A percentile compares a stretch with the other conserved stretches of the same genome.
Evolutionary conservation across 2,329 filamentous ascomycete species (phyloP).

Genomic region (Leptosphaerulina australis): DNA sequence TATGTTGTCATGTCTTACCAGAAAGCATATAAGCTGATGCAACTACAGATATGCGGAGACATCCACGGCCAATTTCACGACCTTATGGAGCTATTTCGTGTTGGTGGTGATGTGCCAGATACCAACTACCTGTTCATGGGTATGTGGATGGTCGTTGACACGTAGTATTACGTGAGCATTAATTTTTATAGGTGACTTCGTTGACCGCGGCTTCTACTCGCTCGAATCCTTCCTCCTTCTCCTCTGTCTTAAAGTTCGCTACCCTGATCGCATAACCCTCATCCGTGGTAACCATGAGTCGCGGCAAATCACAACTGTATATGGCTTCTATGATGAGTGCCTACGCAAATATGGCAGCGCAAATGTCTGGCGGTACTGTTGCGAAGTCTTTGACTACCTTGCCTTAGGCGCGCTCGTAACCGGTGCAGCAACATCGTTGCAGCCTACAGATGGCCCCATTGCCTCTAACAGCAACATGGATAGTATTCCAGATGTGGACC

Average conservation of each 20-base stretch:
- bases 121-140: constrained; percentile 98
- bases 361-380: constrained; percentile 93
- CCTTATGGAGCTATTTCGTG: constrained; percentile 93
- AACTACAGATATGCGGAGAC: constrained; percentile 69
- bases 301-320: constrained; percentile 94
- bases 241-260: constrained; percentile 94
- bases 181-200: constrained; percentile 88
- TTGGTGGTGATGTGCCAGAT: constrained; percentile 91
- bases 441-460: constrained; percentile 64
- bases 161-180: too few species aligned
- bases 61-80: constrained; percentile 98
- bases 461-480: constrained; percentile 58
- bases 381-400: constrained; percentile 97
- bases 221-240: constrained; percentile 96
- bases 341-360: constrained; percentile 94
- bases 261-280: constrained; percentile 94
- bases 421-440: constrained; percentile 73
- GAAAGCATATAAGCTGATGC: background rate
- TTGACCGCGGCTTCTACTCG: constrained; percentile 97
- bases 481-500: constrained; percentile 60
- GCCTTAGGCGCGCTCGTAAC: constrained; percentile 87
- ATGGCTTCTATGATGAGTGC: constrained; percentile 98
- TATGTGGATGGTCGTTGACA: too few species aligned
- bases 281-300: constrained; percentile 97
- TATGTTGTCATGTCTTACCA: constrained; percentile 51